Conservation (phyloP, 495 filamentous ascomycete genomes). For the Hypoxylon trugodes region DNA sequence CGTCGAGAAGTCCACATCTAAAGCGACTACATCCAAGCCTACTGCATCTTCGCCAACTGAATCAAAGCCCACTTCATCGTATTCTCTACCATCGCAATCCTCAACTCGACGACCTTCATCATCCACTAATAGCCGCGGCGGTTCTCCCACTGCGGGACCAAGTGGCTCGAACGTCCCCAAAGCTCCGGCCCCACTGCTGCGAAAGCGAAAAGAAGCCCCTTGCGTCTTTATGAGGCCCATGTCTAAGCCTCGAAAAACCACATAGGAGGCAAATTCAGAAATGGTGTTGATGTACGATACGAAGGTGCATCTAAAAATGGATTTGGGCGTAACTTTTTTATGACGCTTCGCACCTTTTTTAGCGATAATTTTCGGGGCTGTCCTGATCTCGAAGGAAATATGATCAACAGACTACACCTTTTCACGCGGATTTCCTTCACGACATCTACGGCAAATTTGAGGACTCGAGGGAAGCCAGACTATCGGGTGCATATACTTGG, state of each 20-base stretch:
- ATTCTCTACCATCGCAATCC: not conserved
- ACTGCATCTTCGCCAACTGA: slow-evolving; percentile 1
- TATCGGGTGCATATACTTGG: too few species aligned
- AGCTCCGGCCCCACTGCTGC: slow-evolving; percentile 8
- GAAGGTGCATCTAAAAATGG: not conserved
- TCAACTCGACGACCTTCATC: not conserved
- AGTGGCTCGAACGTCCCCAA: not conserved
- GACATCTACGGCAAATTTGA: too few species aligned
- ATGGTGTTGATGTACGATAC: too few species aligned
- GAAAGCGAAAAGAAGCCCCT: slow-evolving; percentile 42
- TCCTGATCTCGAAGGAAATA: not conserved
- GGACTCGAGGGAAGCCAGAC: too few species aligned
- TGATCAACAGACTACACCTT: too few species aligned
- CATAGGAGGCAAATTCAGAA: not conserved
- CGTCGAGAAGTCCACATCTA: not conserved
- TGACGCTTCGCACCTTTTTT: not conserved
- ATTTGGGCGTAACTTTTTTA: not conserved
- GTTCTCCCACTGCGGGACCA: not conserved
- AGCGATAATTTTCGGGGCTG: not conserved
- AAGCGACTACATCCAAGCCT: slow-evolving; percentile 1
- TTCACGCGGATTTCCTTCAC: too few species aligned
- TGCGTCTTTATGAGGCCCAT: slow-evolving; percentile 48
- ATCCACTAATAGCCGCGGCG: not conserved
- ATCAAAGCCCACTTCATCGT: not conserved
- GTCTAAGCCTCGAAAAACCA: slow-evolving; percentile 21